phyloP scores from a whole-genome alignment of 305 asterid genomes.

The Rubia tinctorum region DNA sequence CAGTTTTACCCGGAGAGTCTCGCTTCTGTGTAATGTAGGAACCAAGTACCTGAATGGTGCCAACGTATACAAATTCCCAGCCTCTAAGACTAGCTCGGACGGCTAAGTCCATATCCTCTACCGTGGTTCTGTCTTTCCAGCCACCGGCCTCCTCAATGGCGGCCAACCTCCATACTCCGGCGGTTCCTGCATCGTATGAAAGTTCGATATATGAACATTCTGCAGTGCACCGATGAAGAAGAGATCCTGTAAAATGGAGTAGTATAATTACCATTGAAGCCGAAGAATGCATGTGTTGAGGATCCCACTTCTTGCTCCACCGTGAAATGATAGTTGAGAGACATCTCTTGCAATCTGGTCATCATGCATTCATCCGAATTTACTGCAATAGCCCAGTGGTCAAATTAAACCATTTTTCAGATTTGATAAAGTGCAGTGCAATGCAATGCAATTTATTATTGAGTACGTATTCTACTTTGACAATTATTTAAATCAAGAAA shows the following conservation, averaged over 20 bases:
- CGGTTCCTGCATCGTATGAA: constrained; percentile 46
- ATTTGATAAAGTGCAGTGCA: too few relatives aligned
- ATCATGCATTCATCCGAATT: constrained; percentile 91
- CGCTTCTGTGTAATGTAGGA: not conserved
- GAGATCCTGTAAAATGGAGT: not conserved
- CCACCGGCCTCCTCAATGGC: constrained; percentile 96
- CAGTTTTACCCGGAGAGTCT: too few relatives aligned
- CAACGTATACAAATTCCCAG: constrained; percentile 85
- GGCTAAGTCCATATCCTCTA: constrained; percentile 94
- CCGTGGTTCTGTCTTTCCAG: constrained; percentile 93
- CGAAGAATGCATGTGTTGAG: constrained; percentile 79
- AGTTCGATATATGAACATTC: not conserved
- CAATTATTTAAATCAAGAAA: too few relatives aligned
- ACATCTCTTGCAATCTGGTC: constrained; percentile 99
- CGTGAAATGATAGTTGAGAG: constrained; percentile 77
- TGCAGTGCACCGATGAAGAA: not conserved
- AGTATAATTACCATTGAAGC: constrained; percentile 74
- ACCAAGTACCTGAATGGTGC: constrained; percentile 46
- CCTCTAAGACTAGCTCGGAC: constrained; percentile 91
- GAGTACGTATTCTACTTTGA: too few relatives aligned
- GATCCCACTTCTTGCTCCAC: constrained; percentile 99
- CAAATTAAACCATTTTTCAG: too few relatives aligned
- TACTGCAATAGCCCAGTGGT: constrained; percentile 31
- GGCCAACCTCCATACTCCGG: constrained; percentile 92
- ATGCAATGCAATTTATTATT: too few relatives aligned